These are phyloP conservation scores for Incumbomyces delicatus DNA, from an alignment of 2,329 filamentous ascomycete genomes.

Conservation along the genomic window DNA sequence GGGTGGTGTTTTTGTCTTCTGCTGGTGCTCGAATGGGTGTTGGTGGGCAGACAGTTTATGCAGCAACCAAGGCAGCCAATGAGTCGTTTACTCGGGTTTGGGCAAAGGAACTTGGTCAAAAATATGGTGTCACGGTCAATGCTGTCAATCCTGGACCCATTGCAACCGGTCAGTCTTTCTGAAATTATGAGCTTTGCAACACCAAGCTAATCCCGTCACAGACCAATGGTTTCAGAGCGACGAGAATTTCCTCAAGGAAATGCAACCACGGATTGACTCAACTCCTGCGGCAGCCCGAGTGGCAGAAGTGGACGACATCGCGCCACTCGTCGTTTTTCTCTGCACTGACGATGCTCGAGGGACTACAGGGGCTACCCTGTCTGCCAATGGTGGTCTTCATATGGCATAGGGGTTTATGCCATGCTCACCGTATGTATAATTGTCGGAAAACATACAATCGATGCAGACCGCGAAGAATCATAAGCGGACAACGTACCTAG, in stretches of 20 bases:
- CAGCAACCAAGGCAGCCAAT: conserved; percentile 42
- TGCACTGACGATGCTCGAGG: conserved; percentile 37
- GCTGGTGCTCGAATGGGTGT: no score
- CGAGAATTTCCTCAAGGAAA: conserved; percentile 32
- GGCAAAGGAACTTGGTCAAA: conserved; percentile 25
- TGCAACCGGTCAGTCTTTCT: conserved; percentile 23
- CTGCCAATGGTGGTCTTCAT: conserved; percentile 27
- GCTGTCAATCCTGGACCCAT: conserved; percentile 23
- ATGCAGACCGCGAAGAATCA: no score
- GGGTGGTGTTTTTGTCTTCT: no score
- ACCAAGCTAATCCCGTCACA: no score
- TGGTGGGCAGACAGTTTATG: conserved; percentile 36
- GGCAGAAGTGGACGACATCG: conserved; percentile 38
- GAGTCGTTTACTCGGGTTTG: conserved; percentile 39
- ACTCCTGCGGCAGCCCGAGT: conserved; percentile 36
- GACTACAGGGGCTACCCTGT: conserved; percentile 37
- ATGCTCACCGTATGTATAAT: no score
- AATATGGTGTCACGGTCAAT: conserved; percentile 26
- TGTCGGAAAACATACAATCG: no score
- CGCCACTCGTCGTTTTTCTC: conserved; percentile 38
- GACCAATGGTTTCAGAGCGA: conserved; percentile 11
- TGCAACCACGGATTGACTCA: conserved; percentile 34
- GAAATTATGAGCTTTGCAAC: conserved; percentile 11
- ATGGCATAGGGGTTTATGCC: conserved; percentile 12
- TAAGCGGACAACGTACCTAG: no score